A percentile compares a stretch with the other conserved stretches of the same genome.
phyloP scores from a whole-genome alignment of 2,329 filamentous ascomycete species.

The Chaetomium sp. region DNA sequence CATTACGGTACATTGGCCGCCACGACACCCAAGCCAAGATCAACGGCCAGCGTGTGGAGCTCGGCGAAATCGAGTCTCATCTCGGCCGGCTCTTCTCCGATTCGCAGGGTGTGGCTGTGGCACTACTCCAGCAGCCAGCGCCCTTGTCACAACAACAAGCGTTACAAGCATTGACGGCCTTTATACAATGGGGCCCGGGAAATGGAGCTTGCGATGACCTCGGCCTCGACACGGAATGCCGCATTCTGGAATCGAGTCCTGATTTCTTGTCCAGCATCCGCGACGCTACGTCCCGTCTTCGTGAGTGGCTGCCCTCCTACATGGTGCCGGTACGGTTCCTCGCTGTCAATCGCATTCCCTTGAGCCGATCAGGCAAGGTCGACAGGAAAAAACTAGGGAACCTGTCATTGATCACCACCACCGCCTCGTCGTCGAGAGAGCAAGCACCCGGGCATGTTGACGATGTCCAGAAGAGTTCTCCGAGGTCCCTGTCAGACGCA shows the following conservation, averaged over 20 bases:
- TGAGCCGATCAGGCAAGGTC: not conserved
- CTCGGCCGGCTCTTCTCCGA: not conserved
- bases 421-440: not conserved
- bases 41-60: conserved; percentile 51
- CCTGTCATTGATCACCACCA: not conserved
- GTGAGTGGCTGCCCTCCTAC: not conserved
- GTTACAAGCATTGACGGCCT: not conserved
- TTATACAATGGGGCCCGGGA: not conserved
- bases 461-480: not conserved
- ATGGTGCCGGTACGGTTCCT: not conserved
- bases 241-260: not conserved
- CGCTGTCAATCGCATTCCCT: not conserved
- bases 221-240: not conserved
- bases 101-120: not conserved
- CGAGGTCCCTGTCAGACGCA: not conserved
- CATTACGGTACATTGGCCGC: conserved; percentile 40
- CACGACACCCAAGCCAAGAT: conserved; percentile 56
- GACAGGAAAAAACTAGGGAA: not conserved
- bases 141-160: not conserved
- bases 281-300: not conserved
- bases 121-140: not conserved
- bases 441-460: not conserved
- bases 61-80: conserved; percentile 40
- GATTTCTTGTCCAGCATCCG: not conserved
- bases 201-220: not conserved